Evolutionary conservation across 441 rosid genomes (phyloP), one percentile per base, ranked within the genome.

Genomic region (Cnidoscolus chayamansa): DNA sequence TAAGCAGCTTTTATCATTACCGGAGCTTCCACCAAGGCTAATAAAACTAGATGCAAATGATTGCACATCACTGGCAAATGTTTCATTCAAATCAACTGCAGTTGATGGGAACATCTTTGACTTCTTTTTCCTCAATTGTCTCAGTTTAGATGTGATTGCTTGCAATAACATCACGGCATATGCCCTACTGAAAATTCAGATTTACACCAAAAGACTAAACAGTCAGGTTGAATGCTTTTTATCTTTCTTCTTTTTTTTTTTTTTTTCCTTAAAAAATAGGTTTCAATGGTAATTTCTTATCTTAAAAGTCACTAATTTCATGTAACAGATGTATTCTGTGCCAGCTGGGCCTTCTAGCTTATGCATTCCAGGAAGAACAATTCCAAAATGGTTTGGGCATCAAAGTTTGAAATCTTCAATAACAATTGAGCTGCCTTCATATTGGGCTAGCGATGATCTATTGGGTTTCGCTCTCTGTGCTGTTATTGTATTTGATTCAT

Each of bases 331-430:
- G 12, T 1, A 1, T 31, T 6, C 12, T 49, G 45, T 51, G 31
- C 25, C 48, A 15, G 65, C 8, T 1, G 48, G 37, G 1, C 17
- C 25, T 25, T 19, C 48, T 0, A 63, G 63, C 7, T 15, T 54
- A 35, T 63, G 67, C 47, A n/a, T 71, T 17, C 79, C 78, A 16
- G 81, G 81, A 55, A 47, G 43, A 0, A 3, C 35, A 35, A 32
- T 75, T 74, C 78, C 76, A 3, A 30, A 68, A 4, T 79, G 76
- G 73, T 71, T 79, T 60, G 9, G 9, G 15, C 15, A 71, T 67
- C 65, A 51, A 57, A 67, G 25, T 37, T 20, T 3, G 20, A 76
- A 56, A 25, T 43, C 79, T n/a, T 66, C 73, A 4, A 40, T 78
- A 25, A 71, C 68, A 4, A 66, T 75, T 62, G 57, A 63, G 17